A percentile compares a stretch with the other conserved stretches of the same genome.
These are phyloP conservation scores for Hypocrella siamensis DNA, from an alignment of 2,329 filamentous ascomycete species.

Conservation along the genomic window DNA sequence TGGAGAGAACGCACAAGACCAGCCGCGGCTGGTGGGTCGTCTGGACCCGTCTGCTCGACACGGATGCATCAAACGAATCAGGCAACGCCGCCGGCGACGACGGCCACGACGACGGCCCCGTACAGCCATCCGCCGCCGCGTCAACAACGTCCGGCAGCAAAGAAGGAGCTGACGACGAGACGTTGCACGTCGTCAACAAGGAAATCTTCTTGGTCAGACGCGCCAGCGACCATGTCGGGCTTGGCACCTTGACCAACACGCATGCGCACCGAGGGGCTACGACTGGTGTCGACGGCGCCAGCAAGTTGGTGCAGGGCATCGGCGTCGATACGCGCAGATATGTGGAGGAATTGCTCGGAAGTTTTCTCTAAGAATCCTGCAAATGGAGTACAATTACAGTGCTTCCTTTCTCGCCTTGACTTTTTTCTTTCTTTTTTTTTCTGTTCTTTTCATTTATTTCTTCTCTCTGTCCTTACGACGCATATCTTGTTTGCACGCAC, in stretches of 20 bases:
- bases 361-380: constrained; percentile 27
- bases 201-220: constrained; percentile 47
- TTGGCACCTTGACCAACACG: constrained; percentile 19
- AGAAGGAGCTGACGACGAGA: background rate
- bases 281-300: constrained; percentile 38
- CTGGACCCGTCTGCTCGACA: constrained; percentile 41
- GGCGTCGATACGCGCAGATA: constrained; percentile 64
- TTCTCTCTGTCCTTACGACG: too few relatives aligned
- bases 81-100: background rate
- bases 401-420: too few relatives aligned
- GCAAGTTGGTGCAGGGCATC: constrained; percentile 53
- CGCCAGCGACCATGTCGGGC: constrained; percentile 37
- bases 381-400: too few relatives aligned
- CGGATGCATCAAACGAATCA: constrained; percentile 8
- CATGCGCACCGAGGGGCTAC: constrained; percentile 22
- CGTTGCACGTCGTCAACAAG: constrained; percentile 21
- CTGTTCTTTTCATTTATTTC: too few relatives aligned
- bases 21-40: constrained; percentile 55
- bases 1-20: constrained; percentile 51
- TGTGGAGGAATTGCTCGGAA: constrained; percentile 55
- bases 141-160: background rate
- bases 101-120: constrained; percentile 4
- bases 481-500: too few relatives aligned
- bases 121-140: background rate
- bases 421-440: too few relatives aligned